Conservation (phyloP, 2,329 filamentous ascomycete species). For the Colletotrichum sp. region DNA sequence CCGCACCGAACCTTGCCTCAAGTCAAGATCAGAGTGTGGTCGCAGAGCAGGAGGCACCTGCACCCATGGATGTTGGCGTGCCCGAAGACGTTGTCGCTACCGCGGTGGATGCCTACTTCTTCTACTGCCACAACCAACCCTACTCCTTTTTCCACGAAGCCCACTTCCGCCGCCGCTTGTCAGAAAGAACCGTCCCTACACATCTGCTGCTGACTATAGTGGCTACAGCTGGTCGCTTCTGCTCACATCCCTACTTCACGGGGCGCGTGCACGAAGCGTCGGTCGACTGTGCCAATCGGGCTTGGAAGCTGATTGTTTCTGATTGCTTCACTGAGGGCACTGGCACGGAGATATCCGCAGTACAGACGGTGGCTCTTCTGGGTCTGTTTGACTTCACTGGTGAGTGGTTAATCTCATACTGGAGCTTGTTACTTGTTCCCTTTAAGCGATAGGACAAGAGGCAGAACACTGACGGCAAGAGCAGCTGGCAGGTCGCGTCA, state of each 20-base stretch:
- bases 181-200: background rate
- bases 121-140: slow-evolving; percentile 39
- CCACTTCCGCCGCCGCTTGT: slow-evolving; percentile 28
- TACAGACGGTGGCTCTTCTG: slow-evolving; percentile 40
- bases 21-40: background rate
- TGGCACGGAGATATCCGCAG: slow-evolving; percentile 34
- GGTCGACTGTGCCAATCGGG: background rate
- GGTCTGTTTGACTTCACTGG: slow-evolving; percentile 42
- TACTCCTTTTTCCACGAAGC: slow-evolving; percentile 41
- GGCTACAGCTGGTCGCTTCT: background rate
- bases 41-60: background rate
- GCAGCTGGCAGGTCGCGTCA: slow-evolving; percentile 24
- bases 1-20: background rate
- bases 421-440: background rate
- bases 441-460: background rate
- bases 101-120: slow-evolving; percentile 34
- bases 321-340: slow-evolving; percentile 35
- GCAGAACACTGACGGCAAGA: background rate
- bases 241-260: background rate
- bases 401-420: slow-evolving; percentile 20
- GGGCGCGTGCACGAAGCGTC: background rate
- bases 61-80: background rate
- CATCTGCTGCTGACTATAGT: background rate
- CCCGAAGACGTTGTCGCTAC: background rate
- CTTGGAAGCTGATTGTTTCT: slow-evolving; percentile 37